Conservation (phyloP, 139 green algal species). For the Tetradesmus obliquus region DNA sequence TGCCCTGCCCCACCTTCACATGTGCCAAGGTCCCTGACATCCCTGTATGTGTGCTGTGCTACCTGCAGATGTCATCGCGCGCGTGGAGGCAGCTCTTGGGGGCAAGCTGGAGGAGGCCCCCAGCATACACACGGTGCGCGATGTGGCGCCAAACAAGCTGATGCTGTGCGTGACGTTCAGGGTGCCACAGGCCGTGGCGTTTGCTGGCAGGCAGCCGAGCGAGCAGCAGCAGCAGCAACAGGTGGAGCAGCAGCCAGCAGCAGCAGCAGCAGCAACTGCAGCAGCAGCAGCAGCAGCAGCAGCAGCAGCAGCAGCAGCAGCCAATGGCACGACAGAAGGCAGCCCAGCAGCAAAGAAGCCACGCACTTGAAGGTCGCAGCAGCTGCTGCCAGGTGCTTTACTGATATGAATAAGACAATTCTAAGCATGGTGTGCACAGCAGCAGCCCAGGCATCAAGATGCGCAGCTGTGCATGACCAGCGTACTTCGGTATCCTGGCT, state of each 20-base stretch:
- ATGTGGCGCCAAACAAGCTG: slow-evolving; percentile 94
- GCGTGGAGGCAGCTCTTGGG: slow-evolving; percentile 61
- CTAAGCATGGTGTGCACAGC: too few species aligned
- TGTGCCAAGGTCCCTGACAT: too few species aligned
- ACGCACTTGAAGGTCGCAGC: not conserved
- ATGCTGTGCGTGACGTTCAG: slow-evolving; percentile 94
- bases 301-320: not conserved
- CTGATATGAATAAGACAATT: too few species aligned
- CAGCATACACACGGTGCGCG: slow-evolving; percentile 78
- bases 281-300: not conserved
- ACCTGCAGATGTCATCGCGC: slow-evolving; percentile 37
- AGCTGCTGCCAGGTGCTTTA: not conserved
- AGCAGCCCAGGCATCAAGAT: too few species aligned
- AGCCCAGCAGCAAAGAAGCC: slow-evolving; percentile 28
- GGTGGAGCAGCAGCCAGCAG: not conserved
- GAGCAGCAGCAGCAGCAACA: slow-evolving; percentile 18
- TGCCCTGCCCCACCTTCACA: not conserved
- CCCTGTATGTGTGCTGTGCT: not conserved
- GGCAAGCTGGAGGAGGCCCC: slow-evolving; percentile 61
- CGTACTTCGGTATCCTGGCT: too few species aligned
- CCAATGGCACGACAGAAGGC: not conserved
- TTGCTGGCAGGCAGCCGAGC: slow-evolving; percentile 46
- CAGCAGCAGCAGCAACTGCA: slow-evolving; percentile 13
- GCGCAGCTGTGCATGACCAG: too few species aligned
- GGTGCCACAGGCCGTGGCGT: slow-evolving; percentile 77